phyloP scores from a whole-genome alignment of 805 yeast species.

The Candida xiaguanensis region DNA sequence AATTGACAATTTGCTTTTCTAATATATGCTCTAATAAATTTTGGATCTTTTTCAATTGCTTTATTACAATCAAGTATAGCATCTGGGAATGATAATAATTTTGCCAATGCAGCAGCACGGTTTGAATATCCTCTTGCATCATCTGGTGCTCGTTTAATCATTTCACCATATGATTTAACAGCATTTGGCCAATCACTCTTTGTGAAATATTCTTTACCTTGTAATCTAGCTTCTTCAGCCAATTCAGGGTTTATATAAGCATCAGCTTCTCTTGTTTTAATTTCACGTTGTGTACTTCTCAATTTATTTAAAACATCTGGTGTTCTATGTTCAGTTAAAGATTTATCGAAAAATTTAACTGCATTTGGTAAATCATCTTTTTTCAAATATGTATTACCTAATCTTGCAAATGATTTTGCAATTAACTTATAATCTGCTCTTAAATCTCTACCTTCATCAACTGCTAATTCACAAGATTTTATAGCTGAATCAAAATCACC shows the following conservation, averaged over 20 bases:
- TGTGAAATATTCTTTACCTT: conserved; percentile 85
- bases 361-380: conserved; percentile 70
- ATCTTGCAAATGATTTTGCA: conserved; percentile 90
- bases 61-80: conserved; percentile 88
- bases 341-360: conserved; percentile 75
- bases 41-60: conserved; percentile 86
- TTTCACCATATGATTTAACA: conserved; percentile 90
- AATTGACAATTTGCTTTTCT: conserved; percentile 94
- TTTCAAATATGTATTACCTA: conserved; percentile 80
- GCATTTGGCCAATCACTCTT: conserved; percentile 97
- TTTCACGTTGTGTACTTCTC: conserved; percentile 80
- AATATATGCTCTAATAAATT: conserved; percentile 89
- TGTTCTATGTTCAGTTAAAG: conserved; percentile 95
- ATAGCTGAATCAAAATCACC: conserved; percentile 88
- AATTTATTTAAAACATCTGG: conserved; percentile 88
- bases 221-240: conserved; percentile 92
- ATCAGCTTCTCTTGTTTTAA: conserved; percentile 73
- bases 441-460: conserved; percentile 83
- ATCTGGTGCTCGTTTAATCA: conserved; percentile 94
- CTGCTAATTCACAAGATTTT: conserved; percentile 73
- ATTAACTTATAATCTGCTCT: conserved; percentile 90
- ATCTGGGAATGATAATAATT: conserved; percentile 95
- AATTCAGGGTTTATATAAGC: conserved; percentile 83
- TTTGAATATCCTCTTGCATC: conserved; percentile 97
- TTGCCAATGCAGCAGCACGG: conserved; percentile 95